phyloP scores from a whole-genome alignment of 2,329 filamentous ascomycete genomes.

The Coleophoma cylindrospora region DNA sequence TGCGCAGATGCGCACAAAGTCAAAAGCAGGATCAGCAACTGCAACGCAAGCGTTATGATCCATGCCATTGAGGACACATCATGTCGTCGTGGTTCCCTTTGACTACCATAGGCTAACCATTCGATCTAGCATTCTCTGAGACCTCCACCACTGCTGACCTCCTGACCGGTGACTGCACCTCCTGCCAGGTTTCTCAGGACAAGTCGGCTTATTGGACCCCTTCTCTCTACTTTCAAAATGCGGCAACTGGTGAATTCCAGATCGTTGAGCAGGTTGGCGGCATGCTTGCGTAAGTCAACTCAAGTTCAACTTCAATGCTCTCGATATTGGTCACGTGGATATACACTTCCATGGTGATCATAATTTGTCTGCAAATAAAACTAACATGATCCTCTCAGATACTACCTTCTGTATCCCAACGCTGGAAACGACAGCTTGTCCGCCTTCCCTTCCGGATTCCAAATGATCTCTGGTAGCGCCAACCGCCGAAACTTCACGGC shows the following conservation, averaged over 20 bases:
- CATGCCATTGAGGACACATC: no score
- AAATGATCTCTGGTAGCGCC: slow-evolving; percentile 76
- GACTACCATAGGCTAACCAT: slow-evolving; percentile 8
- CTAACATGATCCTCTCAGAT: slow-evolving; percentile 42
- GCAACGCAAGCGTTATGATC: no score
- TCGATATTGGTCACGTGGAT: background rate
- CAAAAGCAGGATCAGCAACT: no score
- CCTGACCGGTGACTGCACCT: slow-evolving; percentile 54
- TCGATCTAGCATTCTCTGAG: slow-evolving; percentile 55
- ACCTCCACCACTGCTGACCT: slow-evolving; percentile 54
- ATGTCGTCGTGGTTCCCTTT: no score
- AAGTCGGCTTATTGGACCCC: slow-evolving; percentile 67
- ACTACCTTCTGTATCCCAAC: slow-evolving; percentile 72
- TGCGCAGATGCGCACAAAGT: no score
- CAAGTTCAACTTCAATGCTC: background rate
- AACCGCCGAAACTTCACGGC: slow-evolving; percentile 60
- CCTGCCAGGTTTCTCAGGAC: slow-evolving; percentile 57
- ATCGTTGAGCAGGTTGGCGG: slow-evolving; percentile 72
- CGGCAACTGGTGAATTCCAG: slow-evolving; percentile 38
- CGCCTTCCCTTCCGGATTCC: slow-evolving; percentile 73
- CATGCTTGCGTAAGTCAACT: slow-evolving; percentile 70
- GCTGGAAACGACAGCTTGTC: slow-evolving; percentile 52
- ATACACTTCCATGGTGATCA: slow-evolving; percentile 26
- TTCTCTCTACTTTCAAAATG: slow-evolving; percentile 42
- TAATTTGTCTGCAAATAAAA: slow-evolving; percentile 24